A percentile compares a stretch with the other conserved stretches of the same genome.
These are phyloP conservation scores for Zelonia costaricensis DNA, from an alignment of 208 protist species.

Conservation along the genomic window DNA sequence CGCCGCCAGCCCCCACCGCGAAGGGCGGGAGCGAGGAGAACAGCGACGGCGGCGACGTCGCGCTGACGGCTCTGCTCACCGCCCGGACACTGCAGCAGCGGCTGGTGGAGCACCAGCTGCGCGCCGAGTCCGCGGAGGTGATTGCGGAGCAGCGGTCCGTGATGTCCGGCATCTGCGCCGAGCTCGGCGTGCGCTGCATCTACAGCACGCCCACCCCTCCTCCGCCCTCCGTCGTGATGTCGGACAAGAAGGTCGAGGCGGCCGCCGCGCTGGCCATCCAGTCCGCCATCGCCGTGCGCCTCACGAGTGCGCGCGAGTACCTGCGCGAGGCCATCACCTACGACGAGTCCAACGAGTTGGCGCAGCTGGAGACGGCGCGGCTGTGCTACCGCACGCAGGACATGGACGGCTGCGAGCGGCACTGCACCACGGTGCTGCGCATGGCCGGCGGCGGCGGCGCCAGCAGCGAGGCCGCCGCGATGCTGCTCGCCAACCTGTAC, in stretches of 20 bases:
- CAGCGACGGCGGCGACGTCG: slow-evolving; percentile 25
- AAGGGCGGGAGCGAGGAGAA: slow-evolving; percentile 1
- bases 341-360: slow-evolving; percentile 76
- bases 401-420: slow-evolving; percentile 86
- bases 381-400: slow-evolving; percentile 78
- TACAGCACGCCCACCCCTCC: slow-evolving; percentile 20
- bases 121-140: slow-evolving; percentile 79
- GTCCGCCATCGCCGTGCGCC: slow-evolving; percentile 14
- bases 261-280: slow-evolving; percentile 20
- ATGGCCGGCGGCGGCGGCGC: slow-evolving; percentile 67
- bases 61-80: slow-evolving; percentile 58
- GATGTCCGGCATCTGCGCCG: slow-evolving; percentile 75
- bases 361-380: slow-evolving; percentile 80
- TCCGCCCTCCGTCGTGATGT: slow-evolving; percentile 10
- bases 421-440: slow-evolving; percentile 86
- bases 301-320: slow-evolving; percentile 62
- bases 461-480: slow-evolving; percentile 84
- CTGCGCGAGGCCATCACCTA: slow-evolving; percentile 89
- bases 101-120: slow-evolving; percentile 73
- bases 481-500: slow-evolving; percentile 94
- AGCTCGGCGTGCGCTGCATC: slow-evolving; percentile 63
- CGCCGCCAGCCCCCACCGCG: background rate
- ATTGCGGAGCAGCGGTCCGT: slow-evolving; percentile 76
- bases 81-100: slow-evolving; percentile 73
- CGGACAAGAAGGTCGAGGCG: slow-evolving; percentile 27